These are phyloP conservation scores for Rhazya stricta DNA, from an alignment of 257 asterid species.

Conservation along the genomic window DNA sequence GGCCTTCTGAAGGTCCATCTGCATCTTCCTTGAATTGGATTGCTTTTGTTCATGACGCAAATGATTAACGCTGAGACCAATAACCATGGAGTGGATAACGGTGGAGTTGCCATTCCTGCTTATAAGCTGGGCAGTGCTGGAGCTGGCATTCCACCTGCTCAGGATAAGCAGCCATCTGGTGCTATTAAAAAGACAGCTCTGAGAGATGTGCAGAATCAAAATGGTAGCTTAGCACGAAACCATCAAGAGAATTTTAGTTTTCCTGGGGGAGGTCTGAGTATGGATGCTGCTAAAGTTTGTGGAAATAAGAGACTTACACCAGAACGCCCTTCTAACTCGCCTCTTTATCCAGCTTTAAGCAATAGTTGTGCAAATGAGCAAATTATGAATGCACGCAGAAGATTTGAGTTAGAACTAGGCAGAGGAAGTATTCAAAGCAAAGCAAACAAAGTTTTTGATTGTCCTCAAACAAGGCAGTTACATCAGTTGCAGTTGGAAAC, in stretches of 20 bases:
- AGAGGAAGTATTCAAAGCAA: slow-evolving; percentile 55
- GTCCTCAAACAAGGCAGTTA: slow-evolving; percentile 38
- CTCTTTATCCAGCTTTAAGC: slow-evolving; percentile 38
- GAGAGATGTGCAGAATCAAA: slow-evolving; percentile 85
- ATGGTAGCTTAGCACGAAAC: slow-evolving; percentile 34
- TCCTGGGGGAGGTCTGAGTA: slow-evolving; percentile 40
- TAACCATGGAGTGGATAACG: slow-evolving; percentile 31
- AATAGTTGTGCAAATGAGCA: slow-evolving; percentile 60
- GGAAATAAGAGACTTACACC: slow-evolving; percentile 78
- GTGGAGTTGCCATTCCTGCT: slow-evolving; percentile 19
- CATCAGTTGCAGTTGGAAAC: slow-evolving; percentile 37
- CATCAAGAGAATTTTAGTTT: slow-evolving; percentile 42
- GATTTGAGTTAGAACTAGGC: slow-evolving; percentile 87
- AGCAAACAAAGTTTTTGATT: slow-evolving; percentile 42
- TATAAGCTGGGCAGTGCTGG: slow-evolving; percentile 19
- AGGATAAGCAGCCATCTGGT: slow-evolving; percentile 47
- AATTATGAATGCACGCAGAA: slow-evolving; percentile 76
- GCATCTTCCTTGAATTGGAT: slow-evolving; percentile 8
- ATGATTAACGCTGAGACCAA: slow-evolving; percentile 57
- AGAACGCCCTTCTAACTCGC: slow-evolving; percentile 63
- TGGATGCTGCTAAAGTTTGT: slow-evolving; percentile 59
- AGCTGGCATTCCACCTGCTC: slow-evolving; percentile 30
- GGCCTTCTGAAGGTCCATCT: slow-evolving; percentile 18
- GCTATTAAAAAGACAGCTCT: slow-evolving; percentile 61
- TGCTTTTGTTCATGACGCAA: slow-evolving; percentile 25